A percentile compares a stretch with the other conserved stretches of the same genome.
phyloP scores from a whole-genome alignment of 441 rosid genomes.

The Erysimum cheiri region DNA sequence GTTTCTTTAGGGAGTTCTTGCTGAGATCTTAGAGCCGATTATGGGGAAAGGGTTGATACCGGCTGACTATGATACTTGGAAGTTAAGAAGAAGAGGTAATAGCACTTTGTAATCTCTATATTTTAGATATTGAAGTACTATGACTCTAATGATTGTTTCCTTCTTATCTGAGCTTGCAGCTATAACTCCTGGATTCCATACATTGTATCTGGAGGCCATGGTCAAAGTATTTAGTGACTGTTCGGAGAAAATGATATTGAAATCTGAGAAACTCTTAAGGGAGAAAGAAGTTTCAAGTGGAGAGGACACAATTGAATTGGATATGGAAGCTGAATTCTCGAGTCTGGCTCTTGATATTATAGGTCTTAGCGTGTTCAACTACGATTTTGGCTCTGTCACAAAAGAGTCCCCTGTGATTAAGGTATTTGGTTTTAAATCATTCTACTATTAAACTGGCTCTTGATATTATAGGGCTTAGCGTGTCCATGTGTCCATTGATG shows the following conservation, averaged over 20 bases:
- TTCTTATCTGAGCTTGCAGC: slow-evolving; percentile 53
- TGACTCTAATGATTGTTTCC: slow-evolving; percentile 17
- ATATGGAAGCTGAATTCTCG: slow-evolving; percentile 96
- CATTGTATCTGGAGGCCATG: slow-evolving; percentile 91
- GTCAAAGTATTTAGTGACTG: slow-evolving; percentile 81
- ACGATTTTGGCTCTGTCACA: slow-evolving; percentile 90
- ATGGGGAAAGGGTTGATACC: slow-evolving; percentile 99
- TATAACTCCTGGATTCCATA: slow-evolving; percentile 92
- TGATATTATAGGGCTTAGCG: too few relatives aligned
- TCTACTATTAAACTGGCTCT: slow-evolving; percentile 9
- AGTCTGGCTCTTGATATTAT: slow-evolving; percentile 94
- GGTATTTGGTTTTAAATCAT: slow-evolving; percentile 46
- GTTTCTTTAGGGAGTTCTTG: slow-evolving; percentile 81
- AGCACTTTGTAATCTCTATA: slow-evolving; percentile 6
- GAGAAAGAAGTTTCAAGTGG: slow-evolving; percentile 52
- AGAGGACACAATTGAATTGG: slow-evolving; percentile 64
- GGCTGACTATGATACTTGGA: slow-evolving; percentile 93
- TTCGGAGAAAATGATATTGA: slow-evolving; percentile 70
- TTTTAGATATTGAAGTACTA: slow-evolving; percentile 1
- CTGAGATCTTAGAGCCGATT: slow-evolving; percentile 94
- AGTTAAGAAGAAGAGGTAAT: slow-evolving; percentile 94
- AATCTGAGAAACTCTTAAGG: slow-evolving; percentile 68
- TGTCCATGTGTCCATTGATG: too few relatives aligned
- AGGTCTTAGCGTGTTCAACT: slow-evolving; percentile 93
- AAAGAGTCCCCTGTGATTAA: slow-evolving; percentile 96